These are phyloP conservation scores for Thecaphora frezii DNA, from an alignment of 1,284 basidiomycete genomes.

Conservation along the genomic window DNA sequence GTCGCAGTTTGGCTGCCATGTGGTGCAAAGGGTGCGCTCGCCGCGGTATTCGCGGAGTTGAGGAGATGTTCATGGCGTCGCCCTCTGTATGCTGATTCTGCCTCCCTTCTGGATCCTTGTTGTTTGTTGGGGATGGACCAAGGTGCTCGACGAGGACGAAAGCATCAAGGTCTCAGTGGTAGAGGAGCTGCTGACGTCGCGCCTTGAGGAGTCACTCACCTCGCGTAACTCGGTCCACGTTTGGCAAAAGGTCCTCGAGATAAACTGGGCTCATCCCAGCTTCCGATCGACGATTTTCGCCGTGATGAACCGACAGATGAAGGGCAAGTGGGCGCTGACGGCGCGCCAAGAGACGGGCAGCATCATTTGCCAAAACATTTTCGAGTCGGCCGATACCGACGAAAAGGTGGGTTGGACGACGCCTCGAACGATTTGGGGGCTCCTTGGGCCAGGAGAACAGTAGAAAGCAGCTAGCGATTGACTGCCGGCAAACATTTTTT, in stretches of 20 bases:
- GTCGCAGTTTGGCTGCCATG: slow-evolving; percentile 51
- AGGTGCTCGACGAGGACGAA: slow-evolving; percentile 39
- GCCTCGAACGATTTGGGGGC: too few relatives aligned
- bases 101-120: too few relatives aligned
- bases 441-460: too few relatives aligned
- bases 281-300: slow-evolving; percentile 38
- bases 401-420: slow-evolving; percentile 24
- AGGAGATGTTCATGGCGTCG: too few relatives aligned
- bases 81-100: too few relatives aligned
- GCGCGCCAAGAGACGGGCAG: slow-evolving; percentile 51
- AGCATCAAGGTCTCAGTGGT: slow-evolving; percentile 19
- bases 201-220: slow-evolving; percentile 43
- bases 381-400: slow-evolving; percentile 42
- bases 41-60: too few relatives aligned
- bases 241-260: slow-evolving; percentile 46
- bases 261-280: slow-evolving; percentile 30
- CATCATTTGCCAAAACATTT: slow-evolving; percentile 51
- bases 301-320: slow-evolving; percentile 40
- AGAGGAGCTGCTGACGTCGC: slow-evolving; percentile 41
- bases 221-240: slow-evolving; percentile 49
- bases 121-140: too few relatives aligned
- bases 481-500: too few relatives aligned
- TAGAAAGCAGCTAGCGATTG: too few relatives aligned
- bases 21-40: slow-evolving; percentile 45
- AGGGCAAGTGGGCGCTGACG: slow-evolving; percentile 39